Conservation (phyloP, 2,329 filamentous ascomycete genomes). For the Talaromyces sp. region DNA sequence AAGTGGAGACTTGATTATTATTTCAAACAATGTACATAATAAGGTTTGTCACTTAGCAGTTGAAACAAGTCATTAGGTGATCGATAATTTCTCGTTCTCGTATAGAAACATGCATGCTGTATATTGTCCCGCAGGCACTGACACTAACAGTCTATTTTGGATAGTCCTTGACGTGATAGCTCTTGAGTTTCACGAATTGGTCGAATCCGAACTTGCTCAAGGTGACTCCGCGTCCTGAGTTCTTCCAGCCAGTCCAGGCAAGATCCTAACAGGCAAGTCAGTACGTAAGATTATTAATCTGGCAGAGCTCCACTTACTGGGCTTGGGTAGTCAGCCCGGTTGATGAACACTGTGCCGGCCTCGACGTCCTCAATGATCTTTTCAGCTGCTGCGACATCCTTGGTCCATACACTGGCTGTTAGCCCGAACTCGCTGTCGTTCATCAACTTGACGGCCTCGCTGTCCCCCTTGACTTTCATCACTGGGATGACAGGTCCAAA, state of each 20-base stretch:
- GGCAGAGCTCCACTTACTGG: conserved; percentile 58
- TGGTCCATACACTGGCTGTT: conserved; percentile 96
- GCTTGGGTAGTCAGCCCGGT: conserved; percentile 85
- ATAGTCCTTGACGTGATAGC: conserved; percentile 83
- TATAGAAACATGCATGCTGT: neutral
- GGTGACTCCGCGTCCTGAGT: conserved; percentile 87
- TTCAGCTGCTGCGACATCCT: conserved; percentile 69
- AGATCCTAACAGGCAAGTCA: conserved; percentile 57
- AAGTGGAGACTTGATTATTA: neutral
- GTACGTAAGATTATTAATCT: conserved; percentile 5
- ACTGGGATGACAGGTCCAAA: conserved; percentile 91
- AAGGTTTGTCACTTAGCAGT: neutral
- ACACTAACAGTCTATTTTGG: conserved; percentile 39
- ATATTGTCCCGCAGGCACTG: neutral
- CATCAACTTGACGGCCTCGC: conserved; percentile 78
- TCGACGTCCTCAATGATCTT: conserved; percentile 75
- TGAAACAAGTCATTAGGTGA: neutral
- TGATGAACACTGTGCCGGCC: conserved; percentile 93
- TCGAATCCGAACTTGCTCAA: conserved; percentile 88
- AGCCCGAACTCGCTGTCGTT: conserved; percentile 92
- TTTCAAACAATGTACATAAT: no score
- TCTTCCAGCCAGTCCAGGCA: conserved; percentile 98
- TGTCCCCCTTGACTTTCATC: conserved; percentile 75
- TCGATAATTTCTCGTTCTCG: neutral
- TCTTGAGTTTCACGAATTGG: conserved; percentile 94